Percentiles rank a stretch among this genome's conserved stretches.
Conservation (phyloP, 2,329 filamentous ascomycete genomes). For the Didymella sp. region DNA sequence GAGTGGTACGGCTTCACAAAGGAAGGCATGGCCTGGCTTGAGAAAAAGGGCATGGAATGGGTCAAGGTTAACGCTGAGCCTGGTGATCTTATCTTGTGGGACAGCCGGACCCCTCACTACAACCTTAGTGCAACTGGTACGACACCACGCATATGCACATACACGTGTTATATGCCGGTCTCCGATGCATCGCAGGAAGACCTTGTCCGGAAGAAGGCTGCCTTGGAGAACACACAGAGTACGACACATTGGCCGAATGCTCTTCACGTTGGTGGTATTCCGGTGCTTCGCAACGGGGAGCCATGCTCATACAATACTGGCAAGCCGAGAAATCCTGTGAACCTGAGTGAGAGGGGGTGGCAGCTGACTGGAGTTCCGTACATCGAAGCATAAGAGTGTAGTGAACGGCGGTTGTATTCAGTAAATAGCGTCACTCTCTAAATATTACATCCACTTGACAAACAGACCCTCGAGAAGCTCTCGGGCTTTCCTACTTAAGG, state of each 20-base stretch:
- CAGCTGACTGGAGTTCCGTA: background rate
- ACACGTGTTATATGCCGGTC: background rate
- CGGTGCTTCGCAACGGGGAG: background rate
- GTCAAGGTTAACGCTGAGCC: background rate
- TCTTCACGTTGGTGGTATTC: background rate
- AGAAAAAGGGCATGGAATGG: background rate
- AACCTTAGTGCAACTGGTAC: background rate
- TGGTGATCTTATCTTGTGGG: background rate
- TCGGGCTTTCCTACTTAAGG: too few species aligned
- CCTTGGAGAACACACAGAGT: background rate
- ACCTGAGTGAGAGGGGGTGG: background rate
- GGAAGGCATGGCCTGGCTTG: background rate
- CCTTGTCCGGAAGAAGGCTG: constrained; percentile 1
- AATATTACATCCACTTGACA: background rate
- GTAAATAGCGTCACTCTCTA: background rate
- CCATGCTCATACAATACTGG: background rate
- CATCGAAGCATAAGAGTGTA: background rate
- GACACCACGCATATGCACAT: background rate
- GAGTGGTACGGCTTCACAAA: constrained; percentile 3
- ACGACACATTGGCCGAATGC: constrained; percentile 5
- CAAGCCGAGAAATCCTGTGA: background rate
- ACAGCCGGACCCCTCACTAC: background rate
- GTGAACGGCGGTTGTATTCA: background rate
- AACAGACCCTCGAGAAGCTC: too few species aligned
- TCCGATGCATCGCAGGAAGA: background rate